Percentiles rank a stretch among this genome's conserved stretches.
Evolutionary conservation across 331 rosid genomes (phyloP).

Genomic region (Malus hybrid): DNA sequence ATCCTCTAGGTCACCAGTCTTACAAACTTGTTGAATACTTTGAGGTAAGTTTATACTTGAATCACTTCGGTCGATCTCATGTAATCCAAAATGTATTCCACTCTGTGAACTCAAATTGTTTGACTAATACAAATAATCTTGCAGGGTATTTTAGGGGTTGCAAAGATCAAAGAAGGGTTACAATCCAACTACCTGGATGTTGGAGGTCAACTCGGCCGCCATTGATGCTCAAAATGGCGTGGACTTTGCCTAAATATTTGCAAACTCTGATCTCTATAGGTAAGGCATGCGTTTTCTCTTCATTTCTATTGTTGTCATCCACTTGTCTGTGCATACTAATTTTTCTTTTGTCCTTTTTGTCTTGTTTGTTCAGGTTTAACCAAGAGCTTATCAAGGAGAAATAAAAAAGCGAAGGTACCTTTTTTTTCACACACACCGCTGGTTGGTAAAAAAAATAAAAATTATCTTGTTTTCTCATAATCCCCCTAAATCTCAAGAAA

Average conservation of each 20-base stretch:
- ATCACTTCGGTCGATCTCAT: not conserved
- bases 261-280: not conserved
- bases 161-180: conserved; percentile 18
- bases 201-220: conserved; percentile 22
- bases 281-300: not conserved
- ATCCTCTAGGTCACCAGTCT: conserved; percentile 30
- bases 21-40: conserved; percentile 29
- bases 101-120: not conserved
- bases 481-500: no score
- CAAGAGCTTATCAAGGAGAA: no score
- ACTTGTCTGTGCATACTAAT: no score
- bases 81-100: not conserved
- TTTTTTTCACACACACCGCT: no score
- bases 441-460: no score
- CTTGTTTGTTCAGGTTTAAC: no score
- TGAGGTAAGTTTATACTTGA: conserved; percentile 14
- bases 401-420: no score
- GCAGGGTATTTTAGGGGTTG: conserved; percentile 27
- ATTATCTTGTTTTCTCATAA: no score
- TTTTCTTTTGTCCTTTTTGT: no score
- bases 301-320: not conserved
- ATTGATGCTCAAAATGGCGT: conserved; percentile 16
- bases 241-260: conserved; percentile 25
- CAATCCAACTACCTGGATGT: conserved; percentile 37
- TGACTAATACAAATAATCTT: not conserved